These are phyloP conservation scores for Aureobasidium melanogenum DNA, from an alignment of 2,329 filamentous ascomycete genomes.

Conservation along the genomic window DNA sequence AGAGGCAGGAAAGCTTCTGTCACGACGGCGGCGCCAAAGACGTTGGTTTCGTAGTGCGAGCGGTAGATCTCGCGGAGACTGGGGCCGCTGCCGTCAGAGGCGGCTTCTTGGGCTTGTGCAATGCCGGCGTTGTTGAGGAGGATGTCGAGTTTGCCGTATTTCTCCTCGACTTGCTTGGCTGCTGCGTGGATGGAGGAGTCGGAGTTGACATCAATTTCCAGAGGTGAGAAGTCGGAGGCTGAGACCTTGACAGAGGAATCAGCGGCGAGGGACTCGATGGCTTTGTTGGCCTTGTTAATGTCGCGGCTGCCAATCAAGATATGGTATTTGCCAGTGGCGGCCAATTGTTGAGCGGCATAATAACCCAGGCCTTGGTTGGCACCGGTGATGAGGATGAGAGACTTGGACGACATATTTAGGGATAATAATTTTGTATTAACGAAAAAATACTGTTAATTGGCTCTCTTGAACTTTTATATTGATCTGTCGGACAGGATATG, in stretches of 20 bases:
- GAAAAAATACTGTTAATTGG: background rate
- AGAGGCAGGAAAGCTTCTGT: constrained; percentile 22
- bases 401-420: background rate
- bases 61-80: constrained; percentile 16
- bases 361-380: constrained; percentile 38
- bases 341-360: constrained; percentile 33
- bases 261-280: constrained; percentile 24
- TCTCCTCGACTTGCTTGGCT: constrained; percentile 22
- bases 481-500: background rate
- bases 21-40: constrained; percentile 19
- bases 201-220: constrained; percentile 35
- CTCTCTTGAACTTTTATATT: background rate
- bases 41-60: constrained; percentile 21
- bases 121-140: constrained; percentile 31
- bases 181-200: constrained; percentile 34
- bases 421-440: background rate
- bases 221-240: constrained; percentile 24
- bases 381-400: constrained; percentile 31
- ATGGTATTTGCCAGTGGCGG: constrained; percentile 30
- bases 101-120: background rate
- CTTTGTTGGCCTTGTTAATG: constrained; percentile 26
- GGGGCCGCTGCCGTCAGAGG: background rate
- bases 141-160: constrained; percentile 27
- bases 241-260: constrained; percentile 22
- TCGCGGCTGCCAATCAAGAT: constrained; percentile 33